Evolutionary conservation across 768 basidiomycete genomes (phyloP).

Genomic region (Galerina sulciceps): DNA sequence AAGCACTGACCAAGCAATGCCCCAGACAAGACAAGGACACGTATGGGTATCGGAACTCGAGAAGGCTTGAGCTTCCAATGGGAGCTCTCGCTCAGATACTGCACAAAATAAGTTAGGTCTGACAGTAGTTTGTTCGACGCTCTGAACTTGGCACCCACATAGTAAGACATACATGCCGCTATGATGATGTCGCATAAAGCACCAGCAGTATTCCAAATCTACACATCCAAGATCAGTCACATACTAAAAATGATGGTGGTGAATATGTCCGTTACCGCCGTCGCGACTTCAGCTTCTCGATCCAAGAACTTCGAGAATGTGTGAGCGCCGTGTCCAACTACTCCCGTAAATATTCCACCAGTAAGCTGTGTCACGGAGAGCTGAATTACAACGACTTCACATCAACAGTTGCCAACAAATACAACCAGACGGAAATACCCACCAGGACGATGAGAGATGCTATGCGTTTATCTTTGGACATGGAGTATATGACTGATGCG

Average conservation of each 20-base stretch:
- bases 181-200: conserved; percentile 12
- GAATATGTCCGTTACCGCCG: no score
- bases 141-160: neutral
- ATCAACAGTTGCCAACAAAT: neutral
- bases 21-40: conserved; percentile 7
- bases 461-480: conserved; percentile 6
- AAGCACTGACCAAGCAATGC: conserved; percentile 1
- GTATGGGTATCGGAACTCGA: neutral
- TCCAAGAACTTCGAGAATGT: conserved; percentile 6
- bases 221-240: neutral
- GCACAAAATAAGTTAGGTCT: neutral
- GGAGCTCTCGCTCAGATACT: conserved; percentile 8
- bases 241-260: neutral
- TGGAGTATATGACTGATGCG: conserved; percentile 5
- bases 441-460: conserved; percentile 1
- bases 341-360: conserved; percentile 8
- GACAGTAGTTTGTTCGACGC: neutral
- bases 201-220: conserved; percentile 15
- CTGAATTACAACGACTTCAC: neutral
- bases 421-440: neutral
- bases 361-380: conserved; percentile 2
- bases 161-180: conserved; percentile 7
- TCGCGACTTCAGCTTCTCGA: conserved; percentile 1
- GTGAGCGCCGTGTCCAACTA: conserved; percentile 1
- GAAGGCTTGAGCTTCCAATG: conserved; percentile 4